A percentile compares a stretch with the other conserved stretches of the same genome.
phyloP scores from a whole-genome alignment of 2,329 filamentous ascomycete species.

The Cercospora zeina region DNA sequence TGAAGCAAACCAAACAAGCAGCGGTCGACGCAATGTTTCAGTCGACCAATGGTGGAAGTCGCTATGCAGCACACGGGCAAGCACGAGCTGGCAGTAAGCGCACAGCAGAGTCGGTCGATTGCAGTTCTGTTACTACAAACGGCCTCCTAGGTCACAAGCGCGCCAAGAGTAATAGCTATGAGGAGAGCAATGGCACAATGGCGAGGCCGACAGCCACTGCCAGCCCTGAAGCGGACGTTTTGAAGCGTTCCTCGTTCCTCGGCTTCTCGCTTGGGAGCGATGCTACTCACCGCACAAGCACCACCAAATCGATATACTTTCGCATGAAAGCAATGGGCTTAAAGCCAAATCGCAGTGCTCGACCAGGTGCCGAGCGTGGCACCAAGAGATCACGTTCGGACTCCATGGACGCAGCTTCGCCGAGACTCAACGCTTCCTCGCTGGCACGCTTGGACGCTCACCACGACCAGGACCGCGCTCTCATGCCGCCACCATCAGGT shows the following conservation, averaged over 20 bases:
- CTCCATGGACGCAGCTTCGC: constrained; percentile 22
- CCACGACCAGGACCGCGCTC: constrained; percentile 14
- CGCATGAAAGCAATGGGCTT: constrained; percentile 52
- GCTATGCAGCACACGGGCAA: constrained; percentile 19
- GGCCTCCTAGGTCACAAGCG: constrained; percentile 34
- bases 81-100: constrained; percentile 33
- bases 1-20: constrained; percentile 6
- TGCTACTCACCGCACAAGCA: constrained; percentile 40
- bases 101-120: constrained; percentile 30
- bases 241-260: constrained; percentile 38
- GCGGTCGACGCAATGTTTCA: constrained; percentile 31
- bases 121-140: constrained; percentile 15
- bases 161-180: constrained; percentile 34
- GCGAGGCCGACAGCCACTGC: constrained; percentile 25
- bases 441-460: constrained; percentile 17
- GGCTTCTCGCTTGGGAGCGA: constrained; percentile 32
- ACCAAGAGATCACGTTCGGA: constrained; percentile 31
- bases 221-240: constrained; percentile 22
- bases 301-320: constrained; percentile 55
- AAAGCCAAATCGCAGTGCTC: constrained; percentile 43
- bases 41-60: constrained; percentile 24
- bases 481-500: constrained; percentile 24
- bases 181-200: constrained; percentile 30
- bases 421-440: constrained; percentile 16
- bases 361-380: constrained; percentile 22